Base-by-base conservation (phyloP, 192 early-diverging fungal genomes). In the Podila epigama region DNA sequence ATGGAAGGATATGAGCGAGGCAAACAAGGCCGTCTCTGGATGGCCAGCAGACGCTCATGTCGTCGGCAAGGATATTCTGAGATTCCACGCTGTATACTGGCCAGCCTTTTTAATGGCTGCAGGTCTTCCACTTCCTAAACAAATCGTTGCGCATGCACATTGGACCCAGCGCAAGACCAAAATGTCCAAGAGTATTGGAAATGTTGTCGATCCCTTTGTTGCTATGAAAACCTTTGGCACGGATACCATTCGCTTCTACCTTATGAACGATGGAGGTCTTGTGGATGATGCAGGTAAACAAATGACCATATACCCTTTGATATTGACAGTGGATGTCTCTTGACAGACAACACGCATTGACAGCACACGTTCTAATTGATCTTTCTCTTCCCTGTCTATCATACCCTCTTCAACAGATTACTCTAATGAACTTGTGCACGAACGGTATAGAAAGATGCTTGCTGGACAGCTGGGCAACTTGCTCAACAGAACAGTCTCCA, bases 71-170 rank as follows among this genome's bases (percentile, higher is more conserved):
- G 97, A 99, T 63, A 99, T 99, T 83, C 56, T 96, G 28, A 92
- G 92, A 81, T 99, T 99, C 81, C 97, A 99, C 71, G 95, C 95
- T 1, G 91, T 99, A 16, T 99, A 94, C 77, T 99, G 97, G 97
- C 97, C 97, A 13, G 95, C 95, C 1, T 93, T 99, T 62, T 79
- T 99, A 41, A 89, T 99, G 86, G 97, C 97, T 0, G 92, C 93
- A 4, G 88, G 81, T 0, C 75, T 97, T 27, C 88, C 88, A 2
- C 81, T 92, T 40, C 96, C 97, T 6, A 73, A 81, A 51, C 85
- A 86, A 29, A 97, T 99, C 63, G 64, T 99, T 27, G 90, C 94
- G 2, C 97, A 99, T 68, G 94, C 94, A 20, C 97, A 99, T 79
- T 99, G 96, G 96, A 93, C 95, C 2, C 90, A 93, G 83, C 83